Base-by-base conservation (phyloP, 257 asterid species). In the Cordia subcordata region DNA sequence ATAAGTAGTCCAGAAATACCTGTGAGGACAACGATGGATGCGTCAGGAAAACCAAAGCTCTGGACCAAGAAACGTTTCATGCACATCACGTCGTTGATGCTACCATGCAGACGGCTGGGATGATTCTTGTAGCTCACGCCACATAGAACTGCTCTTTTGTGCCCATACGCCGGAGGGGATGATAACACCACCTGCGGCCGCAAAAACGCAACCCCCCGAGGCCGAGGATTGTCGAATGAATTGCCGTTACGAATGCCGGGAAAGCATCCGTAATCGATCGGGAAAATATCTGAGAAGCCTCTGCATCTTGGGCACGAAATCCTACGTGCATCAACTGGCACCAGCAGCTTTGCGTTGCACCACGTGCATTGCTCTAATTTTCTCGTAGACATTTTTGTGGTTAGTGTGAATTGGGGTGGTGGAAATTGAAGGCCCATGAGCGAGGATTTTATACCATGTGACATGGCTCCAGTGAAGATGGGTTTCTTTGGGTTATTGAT, bases 61-160 rank as follows among this genome's bases (percentile, higher is more conserved):
- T 78, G 70, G 23, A 51, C 57, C 51, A 85, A 79, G 71, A 80
- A 66, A 60, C 59, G 67, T 50, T 63, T 70, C 94, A 82, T 80
- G 64, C 76, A 65, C 72, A 66, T 52, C 56, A 77, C 86, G 53
- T 85, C 94, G 44, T 85, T 82, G 59, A 82, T 70, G 20, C 76
- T 78, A 45, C 94, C 94, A 5, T 74, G 66, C 17, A 85, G 75
- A 70, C 71, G 77, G 76, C 68, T 56, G 33, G 38, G 69, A 65
- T 79, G 80, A 10, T 84, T 85, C 13, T 75, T 57, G 72, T 85
- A 85, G 72, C 79, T 82, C 44, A 79, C 75, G 50, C 88, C 91
- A 68, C 94, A 85, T 39, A 82, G 62, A 57, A 81, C 77, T n/a
- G 90, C 90, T 55, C 94, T 74, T 66, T 75, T 83, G 62, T 57